These are phyloP conservation scores for Trypanosoma cruzi DNA, from an alignment of 208 protist species.

Conservation along the genomic window DNA sequence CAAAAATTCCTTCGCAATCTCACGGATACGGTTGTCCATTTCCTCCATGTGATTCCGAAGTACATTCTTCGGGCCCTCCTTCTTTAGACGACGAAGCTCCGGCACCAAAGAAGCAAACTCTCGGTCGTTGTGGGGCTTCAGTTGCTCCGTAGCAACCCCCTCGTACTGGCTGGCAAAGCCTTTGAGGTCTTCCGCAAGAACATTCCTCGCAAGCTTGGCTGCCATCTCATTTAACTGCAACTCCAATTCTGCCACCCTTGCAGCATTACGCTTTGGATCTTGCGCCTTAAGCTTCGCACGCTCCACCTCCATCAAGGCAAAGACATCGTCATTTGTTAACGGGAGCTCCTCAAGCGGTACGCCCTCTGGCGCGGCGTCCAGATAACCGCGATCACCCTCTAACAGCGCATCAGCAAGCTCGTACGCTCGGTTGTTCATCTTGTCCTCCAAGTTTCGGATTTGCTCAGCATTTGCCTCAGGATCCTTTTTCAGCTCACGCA, in stretches of 20 bases:
- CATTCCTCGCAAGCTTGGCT: constrained; percentile 51
- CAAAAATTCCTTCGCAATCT: constrained; percentile 62
- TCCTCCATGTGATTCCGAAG: constrained; percentile 26
- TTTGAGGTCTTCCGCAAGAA: constrained; percentile 44
- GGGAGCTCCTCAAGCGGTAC: constrained; percentile 43
- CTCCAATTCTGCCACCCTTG: constrained; percentile 43
- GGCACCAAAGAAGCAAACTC: constrained; percentile 36
- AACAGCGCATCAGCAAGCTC: constrained; percentile 65
- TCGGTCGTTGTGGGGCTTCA: constrained; percentile 33
- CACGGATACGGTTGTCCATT: constrained; percentile 61
- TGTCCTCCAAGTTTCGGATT: constrained; percentile 49
- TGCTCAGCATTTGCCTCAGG: constrained; percentile 16
- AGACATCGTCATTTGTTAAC: constrained; percentile 45
- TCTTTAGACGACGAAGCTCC: constrained; percentile 20
- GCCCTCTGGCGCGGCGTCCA: constrained; percentile 43
- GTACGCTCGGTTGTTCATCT: constrained; percentile 79
- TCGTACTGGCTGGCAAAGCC: constrained; percentile 48
- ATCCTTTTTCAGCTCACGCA: constrained; percentile 76
- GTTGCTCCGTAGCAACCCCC: constrained; percentile 42
- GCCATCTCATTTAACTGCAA: constrained; percentile 63
- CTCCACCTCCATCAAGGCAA: constrained; percentile 48
- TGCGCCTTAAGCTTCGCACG: constrained; percentile 52
- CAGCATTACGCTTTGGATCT: constrained; percentile 38
- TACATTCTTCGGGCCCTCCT: constrained; percentile 24
- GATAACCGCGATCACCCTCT: constrained; percentile 64